Evolutionary conservation across 2,329 filamentous ascomycete genomes (phyloP), one percentile per base, ranked within the genome.

Genomic region (Monilinia laxa): DNA sequence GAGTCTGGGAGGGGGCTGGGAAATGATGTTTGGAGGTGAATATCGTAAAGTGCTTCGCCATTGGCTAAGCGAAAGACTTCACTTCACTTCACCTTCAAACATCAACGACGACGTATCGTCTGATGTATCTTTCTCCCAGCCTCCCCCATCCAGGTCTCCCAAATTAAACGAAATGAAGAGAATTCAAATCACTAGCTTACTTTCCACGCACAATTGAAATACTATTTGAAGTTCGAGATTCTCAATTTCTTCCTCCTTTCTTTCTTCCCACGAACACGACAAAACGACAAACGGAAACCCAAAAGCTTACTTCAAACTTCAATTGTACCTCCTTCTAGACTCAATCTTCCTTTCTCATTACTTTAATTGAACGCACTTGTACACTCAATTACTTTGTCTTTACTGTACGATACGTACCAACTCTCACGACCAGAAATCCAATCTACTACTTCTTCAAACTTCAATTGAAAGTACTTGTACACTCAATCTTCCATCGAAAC

Each of bases 51-150:
- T 40, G 20, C 20, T 51, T 51, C 14, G n/a, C 45, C 14, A 51
- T 51, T 38, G 45, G 4, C n/a, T 20, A 20, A 62, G 35, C 31
- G 58, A 51, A 25, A 23, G 4, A 20, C 58, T 62, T 62, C 58
- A 40, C 1, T 51, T 38, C 10, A 20, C 25, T 25, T 60, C 28
- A 62, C 45, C 16, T 38, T 52, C 45, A 14, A 51, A 51, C 16
- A 40, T 49, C 9, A 25, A 18, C 58, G n/a, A 25, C 31, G 20
- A 62, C 1, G 25, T 25, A 4, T 51, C n/a, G 31, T 40, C 28
- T 40, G 16, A 56, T 51, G 9, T 18, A 4, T 6, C 10, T 51
- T 7, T 1, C 11, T 40, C 38, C 45, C 31, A 62, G 45, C 45
- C 58, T 4, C 58, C 58, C 2, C 10, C 4, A 51, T 60, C 28